These are phyloP conservation scores for Moniliophthora roreri DNA, from an alignment of 1,284 basidiomycete species.

Conservation along the genomic window DNA sequence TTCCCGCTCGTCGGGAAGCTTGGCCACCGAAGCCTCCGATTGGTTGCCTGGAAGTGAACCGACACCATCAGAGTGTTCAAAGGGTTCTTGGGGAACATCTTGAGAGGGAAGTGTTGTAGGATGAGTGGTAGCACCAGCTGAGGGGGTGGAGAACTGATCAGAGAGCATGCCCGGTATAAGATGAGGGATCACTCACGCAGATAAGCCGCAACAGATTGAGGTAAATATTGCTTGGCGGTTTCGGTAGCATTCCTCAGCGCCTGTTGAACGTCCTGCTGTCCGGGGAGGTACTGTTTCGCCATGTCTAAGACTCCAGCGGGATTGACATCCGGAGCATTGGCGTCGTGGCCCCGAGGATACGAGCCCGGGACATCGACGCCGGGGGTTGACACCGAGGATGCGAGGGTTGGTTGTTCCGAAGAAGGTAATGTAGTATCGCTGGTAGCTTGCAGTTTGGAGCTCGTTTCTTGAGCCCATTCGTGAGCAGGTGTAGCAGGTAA, in stretches of 20 bases:
- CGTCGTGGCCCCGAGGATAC: slow-evolving; percentile 21
- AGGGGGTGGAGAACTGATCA: slow-evolving; percentile 19
- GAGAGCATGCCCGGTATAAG: background rate
- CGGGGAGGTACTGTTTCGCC: slow-evolving; percentile 22
- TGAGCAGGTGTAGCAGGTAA: slow-evolving; percentile 23
- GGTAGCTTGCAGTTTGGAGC: slow-evolving; percentile 13
- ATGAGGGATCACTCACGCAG: slow-evolving; percentile 16
- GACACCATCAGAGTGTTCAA: slow-evolving; percentile 32
- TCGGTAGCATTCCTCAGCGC: slow-evolving; percentile 20
- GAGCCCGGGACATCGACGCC: slow-evolving; percentile 27
- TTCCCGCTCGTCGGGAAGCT: slow-evolving; percentile 35
- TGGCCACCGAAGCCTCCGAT: slow-evolving; percentile 36
- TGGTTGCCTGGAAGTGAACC: slow-evolving; percentile 16
- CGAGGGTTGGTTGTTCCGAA: background rate
- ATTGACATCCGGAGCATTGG: background rate
- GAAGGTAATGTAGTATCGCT: background rate
- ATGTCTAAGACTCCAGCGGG: slow-evolving; percentile 12
- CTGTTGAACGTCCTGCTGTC: slow-evolving; percentile 22
- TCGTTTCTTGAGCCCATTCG: slow-evolving; percentile 25
- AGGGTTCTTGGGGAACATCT: background rate
- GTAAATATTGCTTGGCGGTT: slow-evolving; percentile 27
- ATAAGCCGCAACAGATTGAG: slow-evolving; percentile 18
- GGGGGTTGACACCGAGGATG: slow-evolving; percentile 18
- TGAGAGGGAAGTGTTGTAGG: background rate
- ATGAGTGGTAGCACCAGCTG: slow-evolving; percentile 24